Evolutionary conservation across 2,329 filamentous ascomycete genomes (phyloP).

Genomic region (Fusarium dimerum): DNA sequence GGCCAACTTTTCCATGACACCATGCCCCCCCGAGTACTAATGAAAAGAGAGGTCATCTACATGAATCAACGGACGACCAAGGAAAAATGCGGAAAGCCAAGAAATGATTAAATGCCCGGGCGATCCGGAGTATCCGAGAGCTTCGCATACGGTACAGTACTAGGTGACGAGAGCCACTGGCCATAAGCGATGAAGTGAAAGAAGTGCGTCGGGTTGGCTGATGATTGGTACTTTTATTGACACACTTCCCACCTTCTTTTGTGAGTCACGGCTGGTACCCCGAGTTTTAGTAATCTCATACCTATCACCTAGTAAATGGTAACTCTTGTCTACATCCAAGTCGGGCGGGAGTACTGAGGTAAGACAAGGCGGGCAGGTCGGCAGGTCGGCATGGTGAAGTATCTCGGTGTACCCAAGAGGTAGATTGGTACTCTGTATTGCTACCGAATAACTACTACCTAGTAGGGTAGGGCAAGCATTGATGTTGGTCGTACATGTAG

Average conservation of each 20-base stretch:
- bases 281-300: too few relatives aligned
- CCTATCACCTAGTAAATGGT: too few relatives aligned
- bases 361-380: neutral
- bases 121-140: neutral
- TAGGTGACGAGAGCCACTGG: neutral
- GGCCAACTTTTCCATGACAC: too few relatives aligned
- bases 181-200: neutral
- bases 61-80: neutral
- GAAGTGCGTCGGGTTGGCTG: neutral
- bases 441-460: too few relatives aligned
- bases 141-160: neutral
- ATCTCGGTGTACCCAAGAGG: too few relatives aligned
- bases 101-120: neutral
- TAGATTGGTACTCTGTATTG: too few relatives aligned
- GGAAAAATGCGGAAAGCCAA: neutral
- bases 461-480: too few relatives aligned
- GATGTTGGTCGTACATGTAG: too few relatives aligned
- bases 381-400: neutral
- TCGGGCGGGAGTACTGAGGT: too few relatives aligned
- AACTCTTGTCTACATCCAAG: neutral
- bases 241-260: neutral
- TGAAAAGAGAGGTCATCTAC: neutral
- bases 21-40: neutral
- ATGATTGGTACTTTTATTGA: neutral
- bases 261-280: neutral